Evolutionary conservation across 176 grass and related monocot genomes (phyloP).

Genomic region (Musa itinerans): DNA sequence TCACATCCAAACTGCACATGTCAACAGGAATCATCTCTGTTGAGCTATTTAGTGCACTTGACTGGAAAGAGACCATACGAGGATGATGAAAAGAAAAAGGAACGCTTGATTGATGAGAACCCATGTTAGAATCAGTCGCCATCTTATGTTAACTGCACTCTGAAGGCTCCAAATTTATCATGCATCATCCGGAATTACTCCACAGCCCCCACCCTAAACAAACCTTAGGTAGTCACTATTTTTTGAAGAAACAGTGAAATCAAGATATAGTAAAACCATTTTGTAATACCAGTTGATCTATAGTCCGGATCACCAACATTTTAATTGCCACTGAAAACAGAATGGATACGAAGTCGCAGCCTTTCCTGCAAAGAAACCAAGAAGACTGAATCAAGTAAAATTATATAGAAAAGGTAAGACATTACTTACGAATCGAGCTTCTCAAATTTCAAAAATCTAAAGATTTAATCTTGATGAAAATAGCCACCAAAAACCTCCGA

Average conservation of each 20-base stretch:
- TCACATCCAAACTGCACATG: neutral
- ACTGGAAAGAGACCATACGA: conserved; percentile 13
- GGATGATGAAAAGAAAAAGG: conserved; percentile 4
- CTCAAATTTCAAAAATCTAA: neutral
- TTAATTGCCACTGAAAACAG: neutral
- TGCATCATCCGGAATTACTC: neutral
- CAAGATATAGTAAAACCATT: neutral
- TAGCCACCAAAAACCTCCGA: neutral
- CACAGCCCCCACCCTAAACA: neutral
- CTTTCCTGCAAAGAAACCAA: neutral
- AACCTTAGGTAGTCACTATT: neutral
- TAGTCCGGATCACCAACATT: neutral
- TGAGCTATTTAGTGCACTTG: conserved; percentile 1
- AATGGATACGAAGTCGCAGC: neutral
- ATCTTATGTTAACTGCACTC: neutral
- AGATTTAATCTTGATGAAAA: neutral
- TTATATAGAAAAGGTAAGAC: neutral
- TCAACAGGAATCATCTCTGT: neutral
- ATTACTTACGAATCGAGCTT: neutral
- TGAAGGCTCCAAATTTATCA: neutral
- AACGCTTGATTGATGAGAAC: neutral
- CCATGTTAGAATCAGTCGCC: conserved; percentile 4
- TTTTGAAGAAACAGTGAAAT: neutral
- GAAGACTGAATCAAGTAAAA: neutral
- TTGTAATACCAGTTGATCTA: neutral